These are phyloP conservation scores for Amanita phalloides DNA, from an alignment of 768 basidiomycete genomes.

Conservation along the genomic window DNA sequence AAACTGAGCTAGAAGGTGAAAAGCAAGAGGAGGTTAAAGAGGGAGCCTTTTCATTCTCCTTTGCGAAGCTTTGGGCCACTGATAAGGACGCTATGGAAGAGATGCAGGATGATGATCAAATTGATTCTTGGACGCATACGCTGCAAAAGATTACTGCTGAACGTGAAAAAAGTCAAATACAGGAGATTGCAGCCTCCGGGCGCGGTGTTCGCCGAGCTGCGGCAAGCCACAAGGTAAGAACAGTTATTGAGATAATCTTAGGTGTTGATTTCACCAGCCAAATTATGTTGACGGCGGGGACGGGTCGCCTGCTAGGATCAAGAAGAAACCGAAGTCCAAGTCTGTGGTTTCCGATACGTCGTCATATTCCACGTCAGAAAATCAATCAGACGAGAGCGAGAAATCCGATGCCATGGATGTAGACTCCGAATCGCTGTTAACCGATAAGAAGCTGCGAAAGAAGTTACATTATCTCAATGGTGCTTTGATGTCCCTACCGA, in stretches of 20 bases:
- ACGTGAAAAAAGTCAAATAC: slow-evolving; percentile 26
- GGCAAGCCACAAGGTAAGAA: slow-evolving; percentile 33
- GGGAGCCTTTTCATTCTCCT: slow-evolving; percentile 59
- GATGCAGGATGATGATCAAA: slow-evolving; percentile 48
- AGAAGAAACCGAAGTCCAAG: slow-evolving; percentile 11
- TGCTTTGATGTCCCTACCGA: neutral
- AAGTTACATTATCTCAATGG: neutral
- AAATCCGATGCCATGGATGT: slow-evolving; percentile 11
- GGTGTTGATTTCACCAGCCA: slow-evolving; percentile 3
- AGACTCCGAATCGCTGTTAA: neutral
- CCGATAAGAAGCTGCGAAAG: neutral
- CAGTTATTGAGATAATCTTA: neutral
- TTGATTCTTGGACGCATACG: slow-evolving; percentile 77
- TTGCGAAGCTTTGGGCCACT: slow-evolving; percentile 89
- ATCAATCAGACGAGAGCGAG: slow-evolving; percentile 16
- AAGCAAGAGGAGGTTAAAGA: slow-evolving; percentile 37
- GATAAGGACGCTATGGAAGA: slow-evolving; percentile 66
- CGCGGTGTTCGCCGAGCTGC: slow-evolving; percentile 70
- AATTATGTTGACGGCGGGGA: slow-evolving; percentile 20
- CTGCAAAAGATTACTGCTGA: slow-evolving; percentile 41
- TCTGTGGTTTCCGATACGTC: slow-evolving; percentile 21
- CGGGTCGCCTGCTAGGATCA: slow-evolving; percentile 10
- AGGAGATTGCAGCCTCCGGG: slow-evolving; percentile 48
- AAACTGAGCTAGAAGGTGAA: slow-evolving; percentile 66
- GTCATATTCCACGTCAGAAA: slow-evolving; percentile 21